Evolutionary conservation across 768 basidiomycete genomes (phyloP), one percentile per base, ranked within the genome.

Genomic region (Phylloporus sp.): DNA sequence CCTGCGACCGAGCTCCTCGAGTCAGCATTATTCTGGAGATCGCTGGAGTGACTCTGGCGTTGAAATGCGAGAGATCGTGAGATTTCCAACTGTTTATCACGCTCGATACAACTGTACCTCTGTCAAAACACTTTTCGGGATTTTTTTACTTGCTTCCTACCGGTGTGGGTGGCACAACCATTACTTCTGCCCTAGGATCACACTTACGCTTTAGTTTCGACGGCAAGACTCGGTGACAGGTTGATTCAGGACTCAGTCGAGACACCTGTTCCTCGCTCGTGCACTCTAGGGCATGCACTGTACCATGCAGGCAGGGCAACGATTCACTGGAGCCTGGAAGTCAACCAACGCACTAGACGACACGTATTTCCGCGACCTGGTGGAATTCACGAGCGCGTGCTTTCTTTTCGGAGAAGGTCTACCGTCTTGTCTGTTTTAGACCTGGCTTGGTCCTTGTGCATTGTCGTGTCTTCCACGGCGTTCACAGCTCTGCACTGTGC

Each of bases 61-160:
- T n/a, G 42, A 33, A 43, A 42, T 46, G 21, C 38, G 43, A 44
- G 21, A 29, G 22, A 40, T 58, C 55, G 56, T 56, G 52, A 56
- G 56, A 49, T 29, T 49, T 55, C 24, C 44, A 22, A 37, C 26
- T 44, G 31, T 49, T 54, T 57, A 26, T 54, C 28, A 18, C 33
- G 33, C 22, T 44, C 52, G 44, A 55, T 47, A 27, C 15, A 23
- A 53, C 40, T 10, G 34, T 53, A 53, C 44, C 45, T 42, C 32
- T 59, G 56, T 59, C 57, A 55, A 59, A 59, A 56, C 52, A 39
- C 24, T 8, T 17, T 34, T 38, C 55, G 42, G 56, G 13, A 14
- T n/a, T 41, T 29, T 44, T 49, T 45, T 45, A 27, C 23, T 15
- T n/a, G 17, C 29, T 23, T 26, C 15, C 24, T 45, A 42, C 46